A percentile compares a stretch with the other conserved stretches of the same genome.
These are phyloP conservation scores for Cutaneotrichosporon dermatis DNA, from an alignment of 1,284 basidiomycete genomes.

Conservation along the genomic window DNA sequence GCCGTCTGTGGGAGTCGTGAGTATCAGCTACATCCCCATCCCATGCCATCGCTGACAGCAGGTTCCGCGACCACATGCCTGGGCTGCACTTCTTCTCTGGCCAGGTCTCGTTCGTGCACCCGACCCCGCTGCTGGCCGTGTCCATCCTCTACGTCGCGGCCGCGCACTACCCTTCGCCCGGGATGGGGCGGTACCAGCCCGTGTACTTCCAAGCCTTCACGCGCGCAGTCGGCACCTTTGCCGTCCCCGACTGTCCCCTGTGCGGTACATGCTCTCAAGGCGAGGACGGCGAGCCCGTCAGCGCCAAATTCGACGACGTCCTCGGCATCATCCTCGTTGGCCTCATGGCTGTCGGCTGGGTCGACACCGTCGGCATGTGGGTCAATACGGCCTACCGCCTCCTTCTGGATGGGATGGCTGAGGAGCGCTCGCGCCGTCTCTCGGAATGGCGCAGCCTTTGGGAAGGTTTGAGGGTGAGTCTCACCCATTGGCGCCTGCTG, in stretches of 20 bases:
- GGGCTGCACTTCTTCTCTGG: constrained; percentile 23
- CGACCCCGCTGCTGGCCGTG: constrained; percentile 21
- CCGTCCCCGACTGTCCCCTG: constrained; percentile 16
- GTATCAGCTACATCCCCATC: too few relatives aligned
- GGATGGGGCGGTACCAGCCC: constrained; percentile 16
- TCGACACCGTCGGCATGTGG: constrained; percentile 26
- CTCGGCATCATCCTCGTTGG: constrained; percentile 23
- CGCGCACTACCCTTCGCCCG: constrained; percentile 16
- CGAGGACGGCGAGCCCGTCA: constrained; percentile 6
- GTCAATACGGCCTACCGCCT: constrained; percentile 21
- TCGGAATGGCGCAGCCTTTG: constrained; percentile 22
- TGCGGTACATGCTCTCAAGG: constrained; percentile 4
- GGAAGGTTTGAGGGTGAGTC: constrained; percentile 23
- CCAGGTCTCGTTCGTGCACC: constrained; percentile 23
- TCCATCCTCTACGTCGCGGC: constrained; percentile 22
- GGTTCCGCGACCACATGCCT: constrained; percentile 25
- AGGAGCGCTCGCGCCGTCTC: constrained; percentile 15
- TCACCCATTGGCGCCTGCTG: background rate
- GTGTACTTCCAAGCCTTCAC: constrained; percentile 20
- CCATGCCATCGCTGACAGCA: background rate
- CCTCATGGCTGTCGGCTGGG: constrained; percentile 22
- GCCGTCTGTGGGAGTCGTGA: constrained; percentile 18
- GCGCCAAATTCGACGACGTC: constrained; percentile 22
- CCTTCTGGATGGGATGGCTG: constrained; percentile 21
- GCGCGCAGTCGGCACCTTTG: constrained; percentile 14